phyloP scores from a whole-genome alignment of 192 early-diverging fungal species.

The Mycoemilia scoparia region DNA sequence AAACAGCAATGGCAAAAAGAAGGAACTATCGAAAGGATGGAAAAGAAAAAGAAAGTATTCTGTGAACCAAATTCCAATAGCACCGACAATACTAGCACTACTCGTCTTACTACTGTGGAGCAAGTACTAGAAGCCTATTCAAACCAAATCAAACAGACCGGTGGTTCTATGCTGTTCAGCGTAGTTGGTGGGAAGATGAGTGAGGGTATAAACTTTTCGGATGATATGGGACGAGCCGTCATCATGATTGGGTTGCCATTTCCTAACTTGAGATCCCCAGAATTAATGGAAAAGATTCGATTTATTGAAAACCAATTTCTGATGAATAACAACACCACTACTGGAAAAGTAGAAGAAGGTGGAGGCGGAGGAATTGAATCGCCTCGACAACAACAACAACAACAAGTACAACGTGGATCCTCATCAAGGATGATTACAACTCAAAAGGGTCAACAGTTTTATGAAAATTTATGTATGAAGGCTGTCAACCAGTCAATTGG shows the following conservation, averaged over 20 bases:
- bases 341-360: too few species aligned
- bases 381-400: slow-evolving; percentile 10
- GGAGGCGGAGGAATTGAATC: too few species aligned
- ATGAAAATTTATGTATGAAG: slow-evolving; percentile 83
- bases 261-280: slow-evolving; percentile 54
- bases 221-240: slow-evolving; percentile 63
- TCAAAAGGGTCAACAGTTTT: slow-evolving; percentile 29
- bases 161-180: slow-evolving; percentile 64
- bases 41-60: slow-evolving; percentile 50
- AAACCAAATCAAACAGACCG: slow-evolving; percentile 13
- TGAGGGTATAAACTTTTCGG: slow-evolving; percentile 86
- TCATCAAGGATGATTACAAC: background rate
- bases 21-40: slow-evolving; percentile 30
- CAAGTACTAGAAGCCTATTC: slow-evolving; percentile 41
- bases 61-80: too few species aligned
- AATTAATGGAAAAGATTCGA: slow-evolving; percentile 55
- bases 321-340: too few species aligned
- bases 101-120: too few species aligned
- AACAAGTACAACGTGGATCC: slow-evolving; percentile 1
- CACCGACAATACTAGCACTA: too few species aligned
- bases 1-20: slow-evolving; percentile 30
- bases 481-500: slow-evolving; percentile 87
- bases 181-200: slow-evolving; percentile 85
- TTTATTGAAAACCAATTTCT: too few species aligned
- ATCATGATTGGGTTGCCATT: slow-evolving; percentile 84